A percentile compares a stretch with the other conserved stretches of the same genome.
Conservation (phyloP, 768 basidiomycete species). For the Termitomyces sp. region DNA sequence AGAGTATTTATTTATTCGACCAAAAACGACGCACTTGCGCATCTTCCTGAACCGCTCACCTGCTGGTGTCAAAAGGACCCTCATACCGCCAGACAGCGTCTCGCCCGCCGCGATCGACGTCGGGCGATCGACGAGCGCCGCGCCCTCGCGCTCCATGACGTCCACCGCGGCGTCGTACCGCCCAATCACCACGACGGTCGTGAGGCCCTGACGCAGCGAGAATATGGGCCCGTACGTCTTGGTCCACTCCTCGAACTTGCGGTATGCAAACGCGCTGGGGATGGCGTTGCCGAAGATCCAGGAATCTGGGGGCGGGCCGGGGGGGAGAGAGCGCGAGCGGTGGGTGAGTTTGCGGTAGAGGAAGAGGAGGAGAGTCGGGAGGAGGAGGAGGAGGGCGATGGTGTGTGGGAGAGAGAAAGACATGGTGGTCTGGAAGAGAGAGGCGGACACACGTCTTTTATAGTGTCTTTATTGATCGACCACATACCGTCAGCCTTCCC, state of each 20-base stretch:
- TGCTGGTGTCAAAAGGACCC: slow-evolving; percentile 50
- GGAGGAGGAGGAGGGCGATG: slow-evolving; percentile 27
- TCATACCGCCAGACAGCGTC: slow-evolving; percentile 54
- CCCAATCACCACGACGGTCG: slow-evolving; percentile 42
- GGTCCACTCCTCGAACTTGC: slow-evolving; percentile 56
- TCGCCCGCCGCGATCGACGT: slow-evolving; percentile 55
- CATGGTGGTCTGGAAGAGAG: too few relatives aligned
- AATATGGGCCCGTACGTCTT: slow-evolving; percentile 61
- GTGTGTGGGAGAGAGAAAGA: too few relatives aligned
- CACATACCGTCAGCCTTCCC: too few relatives aligned
- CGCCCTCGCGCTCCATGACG: slow-evolving; percentile 67
- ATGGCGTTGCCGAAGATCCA: slow-evolving; percentile 35
- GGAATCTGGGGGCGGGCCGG: slow-evolving; percentile 37
- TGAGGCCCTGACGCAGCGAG: slow-evolving; percentile 47
- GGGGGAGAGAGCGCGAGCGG: slow-evolving; percentile 31
- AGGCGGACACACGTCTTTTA: too few relatives aligned
- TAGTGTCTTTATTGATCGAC: too few relatives aligned
- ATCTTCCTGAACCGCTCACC: slow-evolving; percentile 61
- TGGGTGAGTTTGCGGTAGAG: slow-evolving; percentile 23
- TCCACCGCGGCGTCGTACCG: slow-evolving; percentile 56
- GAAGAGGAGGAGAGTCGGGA: slow-evolving; percentile 24
- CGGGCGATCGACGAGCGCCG: slow-evolving; percentile 51
- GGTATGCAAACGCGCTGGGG: slow-evolving; percentile 40
- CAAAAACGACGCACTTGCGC: slow-evolving; percentile 47
- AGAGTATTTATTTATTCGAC: too few relatives aligned